phyloP scores from a whole-genome alignment of 129 eudicot species.

The Ambrosia trifida region DNA sequence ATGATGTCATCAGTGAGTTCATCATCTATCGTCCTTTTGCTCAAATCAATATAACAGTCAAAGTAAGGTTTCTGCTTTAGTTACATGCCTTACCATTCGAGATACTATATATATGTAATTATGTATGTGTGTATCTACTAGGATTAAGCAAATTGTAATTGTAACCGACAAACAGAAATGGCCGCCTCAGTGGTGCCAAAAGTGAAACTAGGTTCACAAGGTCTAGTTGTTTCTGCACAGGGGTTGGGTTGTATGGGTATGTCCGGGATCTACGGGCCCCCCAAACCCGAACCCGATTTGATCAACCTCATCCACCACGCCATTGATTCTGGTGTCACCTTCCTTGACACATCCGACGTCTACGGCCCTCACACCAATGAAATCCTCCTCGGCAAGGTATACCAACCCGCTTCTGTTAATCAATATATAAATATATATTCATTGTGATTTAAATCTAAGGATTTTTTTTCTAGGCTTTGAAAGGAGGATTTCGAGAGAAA shows the following conservation, averaged over 20 bases:
- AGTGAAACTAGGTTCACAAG: constrained; percentile 50
- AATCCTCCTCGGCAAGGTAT: constrained; percentile 48
- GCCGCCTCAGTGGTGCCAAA: constrained; percentile 17
- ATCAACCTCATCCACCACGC: constrained; percentile 53
- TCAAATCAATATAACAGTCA: background rate
- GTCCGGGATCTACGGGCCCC: constrained; percentile 40
- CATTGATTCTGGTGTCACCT: constrained; percentile 46
- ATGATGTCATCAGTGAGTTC: constrained; percentile 11
- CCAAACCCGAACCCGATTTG: constrained; percentile 52
- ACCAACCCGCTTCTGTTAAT: background rate
- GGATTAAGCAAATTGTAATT: background rate
- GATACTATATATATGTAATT: background rate
- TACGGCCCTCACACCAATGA: constrained; percentile 58
- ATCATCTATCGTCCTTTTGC: background rate
- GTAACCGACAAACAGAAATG: background rate
- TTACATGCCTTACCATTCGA: background rate
- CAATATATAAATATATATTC: background rate
- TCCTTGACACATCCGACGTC: constrained; percentile 52
- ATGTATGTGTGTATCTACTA: background rate
- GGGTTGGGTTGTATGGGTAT: constrained; percentile 57
- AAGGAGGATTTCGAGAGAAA: constrained; percentile 41
- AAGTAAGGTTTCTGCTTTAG: background rate
- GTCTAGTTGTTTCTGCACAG: constrained; percentile 48
- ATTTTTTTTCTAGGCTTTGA: constrained; percentile 37
- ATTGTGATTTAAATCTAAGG: background rate